Conservation (phyloP, 2,329 filamentous ascomycete species). For the Monilinia fructicola region DNA sequence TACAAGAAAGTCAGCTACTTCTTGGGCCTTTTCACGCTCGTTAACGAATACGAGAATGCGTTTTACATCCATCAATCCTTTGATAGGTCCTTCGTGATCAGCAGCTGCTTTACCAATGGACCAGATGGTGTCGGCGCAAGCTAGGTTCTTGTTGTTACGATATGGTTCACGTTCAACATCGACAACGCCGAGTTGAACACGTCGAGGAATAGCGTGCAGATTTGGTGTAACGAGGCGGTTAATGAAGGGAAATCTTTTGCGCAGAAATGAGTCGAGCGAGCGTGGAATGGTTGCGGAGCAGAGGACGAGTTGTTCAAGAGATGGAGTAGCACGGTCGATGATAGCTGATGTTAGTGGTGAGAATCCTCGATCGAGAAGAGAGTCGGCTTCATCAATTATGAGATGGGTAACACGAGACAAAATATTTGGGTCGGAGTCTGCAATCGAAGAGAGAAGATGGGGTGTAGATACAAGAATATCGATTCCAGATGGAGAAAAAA, state of each 20-base stretch:
- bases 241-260: slow-evolving; percentile 78
- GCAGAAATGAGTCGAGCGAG: slow-evolving; percentile 82
- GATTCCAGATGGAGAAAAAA: slow-evolving; percentile 79
- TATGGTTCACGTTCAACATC: slow-evolving; percentile 93
- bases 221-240: slow-evolving; percentile 89
- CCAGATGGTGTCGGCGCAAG: slow-evolving; percentile 94
- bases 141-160: slow-evolving; percentile 86
- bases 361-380: slow-evolving; percentile 91
- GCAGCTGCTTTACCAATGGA: slow-evolving; percentile 77
- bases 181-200: slow-evolving; percentile 90
- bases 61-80: slow-evolving; percentile 66
- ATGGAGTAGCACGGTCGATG: slow-evolving; percentile 77
- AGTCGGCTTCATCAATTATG: slow-evolving; percentile 93
- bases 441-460: slow-evolving; percentile 84
- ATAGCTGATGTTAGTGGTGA: slow-evolving; percentile 78
- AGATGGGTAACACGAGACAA: slow-evolving; percentile 88
- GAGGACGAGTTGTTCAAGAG: slow-evolving; percentile 80
- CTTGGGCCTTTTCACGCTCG: slow-evolving; percentile 83
- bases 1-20: slow-evolving; percentile 74
- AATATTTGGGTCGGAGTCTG: slow-evolving; percentile 85
- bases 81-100: slow-evolving; percentile 55
- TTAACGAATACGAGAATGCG: slow-evolving; percentile 96
- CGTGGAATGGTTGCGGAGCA: slow-evolving; percentile 96
- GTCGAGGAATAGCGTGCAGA: slow-evolving; percentile 89
- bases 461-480: slow-evolving; percentile 88